Conservation (phyloP, 2,329 filamentous ascomycete genomes). For the Penicillium oxalicum region DNA sequence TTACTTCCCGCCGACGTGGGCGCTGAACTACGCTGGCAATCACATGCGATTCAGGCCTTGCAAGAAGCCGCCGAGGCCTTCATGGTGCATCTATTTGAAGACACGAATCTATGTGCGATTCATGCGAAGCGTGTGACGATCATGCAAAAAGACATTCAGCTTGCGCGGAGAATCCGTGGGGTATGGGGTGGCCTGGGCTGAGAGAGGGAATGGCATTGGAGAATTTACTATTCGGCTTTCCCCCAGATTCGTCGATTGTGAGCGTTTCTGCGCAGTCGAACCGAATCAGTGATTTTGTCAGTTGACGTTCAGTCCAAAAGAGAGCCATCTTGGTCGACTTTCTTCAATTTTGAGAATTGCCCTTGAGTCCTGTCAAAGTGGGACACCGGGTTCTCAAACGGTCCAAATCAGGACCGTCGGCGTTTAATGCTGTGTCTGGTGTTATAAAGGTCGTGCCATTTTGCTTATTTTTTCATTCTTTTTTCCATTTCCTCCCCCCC, state of each 20-base stretch:
- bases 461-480: background rate
- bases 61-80: constrained; percentile 97
- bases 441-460: background rate
- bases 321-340: too few relatives aligned
- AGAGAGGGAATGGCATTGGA: constrained; percentile 6
- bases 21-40: constrained; percentile 85
- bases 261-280: background rate
- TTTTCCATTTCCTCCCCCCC: too few relatives aligned
- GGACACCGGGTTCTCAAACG: too few relatives aligned
- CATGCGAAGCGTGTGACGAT: constrained; percentile 96
- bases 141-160: constrained; percentile 96
- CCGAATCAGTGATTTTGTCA: too few relatives aligned
- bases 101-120: constrained; percentile 91
- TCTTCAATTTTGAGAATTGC: too few relatives aligned
- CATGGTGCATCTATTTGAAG: constrained; percentile 91
- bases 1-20: constrained; percentile 54
- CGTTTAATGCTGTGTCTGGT: too few relatives aligned
- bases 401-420: too few relatives aligned
- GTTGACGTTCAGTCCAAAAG: too few relatives aligned
- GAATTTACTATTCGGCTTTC: background rate
- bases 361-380: too few relatives aligned
- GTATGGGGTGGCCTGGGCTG: constrained; percentile 66
- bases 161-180: constrained; percentile 73
- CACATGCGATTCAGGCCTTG: constrained; percentile 83
- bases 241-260: background rate